Evolutionary conservation across 129 eudicot species (phyloP), one percentile per base, ranked within the genome.

Genomic region (Kitagawia praeruptora): DNA sequence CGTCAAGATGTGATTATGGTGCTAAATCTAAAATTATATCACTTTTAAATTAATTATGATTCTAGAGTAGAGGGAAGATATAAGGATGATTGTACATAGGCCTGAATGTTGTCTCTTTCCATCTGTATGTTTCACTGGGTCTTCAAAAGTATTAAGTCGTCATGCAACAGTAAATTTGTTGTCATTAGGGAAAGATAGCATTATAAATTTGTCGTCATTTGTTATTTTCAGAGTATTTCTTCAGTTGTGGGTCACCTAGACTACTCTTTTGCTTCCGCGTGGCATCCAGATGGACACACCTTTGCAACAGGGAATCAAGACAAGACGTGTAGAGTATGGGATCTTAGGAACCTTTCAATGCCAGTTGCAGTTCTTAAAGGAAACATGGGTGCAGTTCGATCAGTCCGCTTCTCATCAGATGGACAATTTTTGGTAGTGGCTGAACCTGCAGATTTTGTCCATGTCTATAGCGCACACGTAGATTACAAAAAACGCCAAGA

Each of bases 281-380:
- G 98, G 98, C 91, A 91, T 81, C 98, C 98, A 0, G 86, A 89
- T 11, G 97, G 96, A 21, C 77, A 11, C 14, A 85, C 82, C 69
- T 88, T 93, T 79, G 97, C 97, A 27, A 91, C 97, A 6, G 96
- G 98, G 44, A 93, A 91, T 77, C 98, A 93, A 58, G 98, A 93
- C 87, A 93, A 91, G 80, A 93, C 98, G 11, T 89, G 98, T 80
- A 84, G 95, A 82, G 85, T 93, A 31, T 93, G 98, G 98, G 98
- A 91, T 75, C 15, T 88, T 25, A 76, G 97, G 75, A 91, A 93
- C 79, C 87, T 89, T 5, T 85, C 97, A 4, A 25, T 15, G 25
- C 81, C 98, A 0, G 78, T 83, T 8, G 85, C 90, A 6, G 86
- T 89, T 47, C 88, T 93, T 18, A 91, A 89, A 78, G 98, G 98